Evolutionary conservation across 139 green algal species (phyloP), one percentile per base, ranked within the genome.

Genomic region (Chlorella sp.): DNA sequence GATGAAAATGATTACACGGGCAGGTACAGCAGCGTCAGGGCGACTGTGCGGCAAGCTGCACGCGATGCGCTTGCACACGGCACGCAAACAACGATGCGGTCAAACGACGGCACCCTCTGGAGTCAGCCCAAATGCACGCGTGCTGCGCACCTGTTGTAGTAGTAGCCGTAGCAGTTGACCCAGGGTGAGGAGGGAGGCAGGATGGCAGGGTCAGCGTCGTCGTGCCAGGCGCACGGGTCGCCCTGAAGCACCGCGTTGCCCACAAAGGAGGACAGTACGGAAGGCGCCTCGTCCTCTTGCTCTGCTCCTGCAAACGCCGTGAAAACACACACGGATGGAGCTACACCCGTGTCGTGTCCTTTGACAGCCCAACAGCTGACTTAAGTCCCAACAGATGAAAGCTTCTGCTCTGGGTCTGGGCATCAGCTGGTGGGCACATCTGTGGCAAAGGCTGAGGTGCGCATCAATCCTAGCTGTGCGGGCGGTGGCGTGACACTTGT

Each of bases 201-300:
- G 35, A 61, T 78, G 31, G 78, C 74, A 26, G 91, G 91, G 82
- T 96, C 90, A 0, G 89, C 88, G 71, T 96, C 91, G 1, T 90
- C 70, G 71, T 96, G 91, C 73, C 76, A 95, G 3, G 49, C 33
- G 62, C 86, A 95, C 30, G 61, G 72, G 77, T 96, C 90, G 1
- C 87, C 88, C 3, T 51, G 27, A 71, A 89, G 77, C 5, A 87
- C 85, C 1, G 90, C 88, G 69, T 94, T 96, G 31, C 80, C 90
- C 35, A 91, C 70, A 62, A 80, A 78, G 17, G 34, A 49, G 60
- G 64, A 76, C 5, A 76, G 60, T 0, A 22, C 35, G 14, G n/a
- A 50, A 17, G 10, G 51, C 1, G 36, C 69, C 4, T 76, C 71
- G 31, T 69, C 66, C 2, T 60, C 64, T n/a, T n/a, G n/a, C n/a